Percentiles rank a stretch among this genome's conserved stretches.
Evolutionary conservation across 352 stramenopile genomes (phyloP).

Genomic region (Phytophthora cajani): DNA sequence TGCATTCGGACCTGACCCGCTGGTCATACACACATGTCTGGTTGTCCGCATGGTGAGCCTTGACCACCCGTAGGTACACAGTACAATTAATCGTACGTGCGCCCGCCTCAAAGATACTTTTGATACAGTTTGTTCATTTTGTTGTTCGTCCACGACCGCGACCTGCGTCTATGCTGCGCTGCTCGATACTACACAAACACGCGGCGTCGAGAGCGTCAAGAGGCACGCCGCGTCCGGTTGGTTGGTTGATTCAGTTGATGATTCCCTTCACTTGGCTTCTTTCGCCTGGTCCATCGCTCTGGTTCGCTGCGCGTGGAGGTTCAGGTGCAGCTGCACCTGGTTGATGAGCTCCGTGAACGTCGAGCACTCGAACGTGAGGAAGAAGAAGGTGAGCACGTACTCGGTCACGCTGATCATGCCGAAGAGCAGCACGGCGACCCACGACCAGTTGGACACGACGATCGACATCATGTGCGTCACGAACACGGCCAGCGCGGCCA

Average conservation of each 20-base stretch:
- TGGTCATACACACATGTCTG: too few species aligned
- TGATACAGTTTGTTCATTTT: slow-evolving; percentile 4
- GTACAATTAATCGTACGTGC: background rate
- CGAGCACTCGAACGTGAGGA: slow-evolving; percentile 83
- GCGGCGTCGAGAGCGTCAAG: slow-evolving; percentile 14
- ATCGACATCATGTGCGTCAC: slow-evolving; percentile 39
- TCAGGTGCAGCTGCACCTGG: slow-evolving; percentile 68
- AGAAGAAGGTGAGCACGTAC: slow-evolving; percentile 83
- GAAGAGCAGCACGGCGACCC: slow-evolving; percentile 44
- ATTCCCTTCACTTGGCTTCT: slow-evolving; percentile 13
- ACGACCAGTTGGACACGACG: slow-evolving; percentile 42
- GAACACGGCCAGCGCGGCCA: slow-evolving; percentile 40
- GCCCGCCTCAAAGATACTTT: slow-evolving; percentile 19
- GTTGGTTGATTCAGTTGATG: background rate
- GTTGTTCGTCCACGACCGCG: slow-evolving; percentile 18
- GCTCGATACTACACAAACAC: slow-evolving; percentile 21
- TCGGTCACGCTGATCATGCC: slow-evolving; percentile 51
- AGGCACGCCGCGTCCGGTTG: slow-evolving; percentile 15
- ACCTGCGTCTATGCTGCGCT: slow-evolving; percentile 31
- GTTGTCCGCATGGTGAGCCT: too few species aligned
- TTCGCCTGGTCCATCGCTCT: slow-evolving; percentile 16
- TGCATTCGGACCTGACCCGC: too few species aligned
- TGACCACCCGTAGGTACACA: too few species aligned
- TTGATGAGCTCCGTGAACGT: slow-evolving; percentile 80
- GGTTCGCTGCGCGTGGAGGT: slow-evolving; percentile 32